A percentile compares a stretch with the other conserved stretches of the same genome.
phyloP scores from a whole-genome alignment of 2,329 filamentous ascomycete genomes.

The Pseudocercospora musae region DNA sequence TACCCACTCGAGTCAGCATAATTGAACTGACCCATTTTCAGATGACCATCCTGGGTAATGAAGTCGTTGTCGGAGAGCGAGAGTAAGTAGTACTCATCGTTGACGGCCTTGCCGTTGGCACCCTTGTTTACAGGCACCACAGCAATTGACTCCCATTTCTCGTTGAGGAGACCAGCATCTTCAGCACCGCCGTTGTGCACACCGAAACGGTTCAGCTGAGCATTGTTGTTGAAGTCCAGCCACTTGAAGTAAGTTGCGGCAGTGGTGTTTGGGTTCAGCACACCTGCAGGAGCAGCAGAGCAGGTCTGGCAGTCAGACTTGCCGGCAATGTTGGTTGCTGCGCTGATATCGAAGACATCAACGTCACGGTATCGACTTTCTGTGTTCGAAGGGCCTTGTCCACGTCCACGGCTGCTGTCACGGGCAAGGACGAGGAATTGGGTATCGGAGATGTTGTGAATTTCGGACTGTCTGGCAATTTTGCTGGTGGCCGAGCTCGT shows the following conservation, averaged over 20 bases:
- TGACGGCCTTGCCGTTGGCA: slow-evolving; percentile 37
- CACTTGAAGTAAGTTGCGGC: slow-evolving; percentile 63
- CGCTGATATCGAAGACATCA: slow-evolving; percentile 64
- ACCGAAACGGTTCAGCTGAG: slow-evolving; percentile 62
- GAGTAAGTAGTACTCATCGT: slow-evolving; percentile 65
- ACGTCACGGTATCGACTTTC: slow-evolving; percentile 60
- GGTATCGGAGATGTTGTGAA: slow-evolving; percentile 60
- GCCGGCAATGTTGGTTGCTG: slow-evolving; percentile 60
- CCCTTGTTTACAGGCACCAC: slow-evolving; percentile 57
- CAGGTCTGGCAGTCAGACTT: slow-evolving; percentile 41
- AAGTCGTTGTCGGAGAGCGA: slow-evolving; percentile 71
- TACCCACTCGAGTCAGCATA: slow-evolving; percentile 59
- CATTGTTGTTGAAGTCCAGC: slow-evolving; percentile 65
- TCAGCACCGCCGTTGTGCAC: slow-evolving; percentile 65
- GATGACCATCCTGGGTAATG: slow-evolving; percentile 65
- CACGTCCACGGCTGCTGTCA: slow-evolving; percentile 60
- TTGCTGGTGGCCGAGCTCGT: slow-evolving; percentile 55
- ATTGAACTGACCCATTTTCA: slow-evolving; percentile 55
- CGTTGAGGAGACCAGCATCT: slow-evolving; percentile 60
- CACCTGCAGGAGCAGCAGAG: slow-evolving; percentile 50
- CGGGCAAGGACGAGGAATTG: slow-evolving; percentile 67
- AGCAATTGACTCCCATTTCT: slow-evolving; percentile 73
- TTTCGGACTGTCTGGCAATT: slow-evolving; percentile 65
- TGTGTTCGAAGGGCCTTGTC: slow-evolving; percentile 51
- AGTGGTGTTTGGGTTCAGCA: slow-evolving; percentile 53